Percentiles rank a stretch among this genome's conserved stretches.
Conservation (phyloP, 805 yeast species). For the Candida dendrica region DNA sequence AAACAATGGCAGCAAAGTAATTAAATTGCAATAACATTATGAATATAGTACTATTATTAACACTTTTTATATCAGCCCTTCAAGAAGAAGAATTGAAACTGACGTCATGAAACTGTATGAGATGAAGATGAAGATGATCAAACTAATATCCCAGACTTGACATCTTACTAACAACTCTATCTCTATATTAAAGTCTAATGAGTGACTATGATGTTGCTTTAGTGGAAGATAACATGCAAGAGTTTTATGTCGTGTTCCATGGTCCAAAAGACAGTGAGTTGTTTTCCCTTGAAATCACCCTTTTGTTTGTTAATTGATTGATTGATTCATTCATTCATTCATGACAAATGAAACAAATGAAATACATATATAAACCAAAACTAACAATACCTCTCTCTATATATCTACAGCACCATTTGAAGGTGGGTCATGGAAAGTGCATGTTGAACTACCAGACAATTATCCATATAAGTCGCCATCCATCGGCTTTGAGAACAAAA, state of each 20-base stretch:
- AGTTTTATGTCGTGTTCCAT: conserved; percentile 72
- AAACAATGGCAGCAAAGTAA: neutral
- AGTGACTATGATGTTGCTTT: conserved; percentile 85
- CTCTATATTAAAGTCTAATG: too few relatives aligned
- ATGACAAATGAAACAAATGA: too few relatives aligned
- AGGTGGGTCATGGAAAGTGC: conserved; percentile 84
- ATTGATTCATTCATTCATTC: too few relatives aligned
- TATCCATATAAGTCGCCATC: conserved; percentile 96
- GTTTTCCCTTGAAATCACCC: neutral
- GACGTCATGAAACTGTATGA: conserved; percentile 90
- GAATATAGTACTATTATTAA: too few relatives aligned
- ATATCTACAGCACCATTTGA: conserved; percentile 65
- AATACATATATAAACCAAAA: too few relatives aligned
- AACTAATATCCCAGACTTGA: too few relatives aligned
- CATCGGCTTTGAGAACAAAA: conserved; percentile 85
- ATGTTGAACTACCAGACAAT: conserved; percentile 90
- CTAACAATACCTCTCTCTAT: too few relatives aligned
- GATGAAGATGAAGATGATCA: conserved; percentile 5
- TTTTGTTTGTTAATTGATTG: neutral
- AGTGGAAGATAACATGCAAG: conserved; percentile 79
- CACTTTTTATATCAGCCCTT: conserved; percentile 10
- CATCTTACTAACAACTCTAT: too few relatives aligned
- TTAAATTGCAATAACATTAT: too few relatives aligned
- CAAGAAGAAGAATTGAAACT: conserved; percentile 61
- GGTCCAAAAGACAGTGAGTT: conserved; percentile 68